Conservation (phyloP, 805 yeast species). For the Nakazawaea ernobii region DNA sequence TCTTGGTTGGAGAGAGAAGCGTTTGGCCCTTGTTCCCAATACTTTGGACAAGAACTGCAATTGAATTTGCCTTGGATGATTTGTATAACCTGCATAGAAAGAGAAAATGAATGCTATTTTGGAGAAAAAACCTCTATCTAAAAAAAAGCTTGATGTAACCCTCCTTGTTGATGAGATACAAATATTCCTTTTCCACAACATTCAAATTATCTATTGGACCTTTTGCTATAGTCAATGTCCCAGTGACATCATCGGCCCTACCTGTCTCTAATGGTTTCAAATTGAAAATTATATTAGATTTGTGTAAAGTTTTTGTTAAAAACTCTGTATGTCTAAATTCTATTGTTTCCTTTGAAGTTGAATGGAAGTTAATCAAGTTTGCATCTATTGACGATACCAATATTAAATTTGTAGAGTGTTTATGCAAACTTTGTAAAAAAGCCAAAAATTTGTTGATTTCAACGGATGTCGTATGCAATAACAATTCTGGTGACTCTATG, state of each 20-base stretch:
- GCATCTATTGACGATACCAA: conserved; percentile 18
- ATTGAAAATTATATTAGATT: conserved; percentile 45
- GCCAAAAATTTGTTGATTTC: neutral
- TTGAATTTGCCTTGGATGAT: conserved; percentile 85
- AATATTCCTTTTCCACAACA: conserved; percentile 56
- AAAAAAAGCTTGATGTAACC: conserved; percentile 37
- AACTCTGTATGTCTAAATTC: conserved; percentile 38
- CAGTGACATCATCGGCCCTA: conserved; percentile 77
- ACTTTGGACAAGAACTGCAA: conserved; percentile 80
- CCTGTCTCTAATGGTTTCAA: conserved; percentile 73
- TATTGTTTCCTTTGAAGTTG: conserved; percentile 15
- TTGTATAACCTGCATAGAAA: conserved; percentile 38
- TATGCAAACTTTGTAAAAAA: conserved; percentile 4
- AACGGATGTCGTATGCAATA: conserved; percentile 16
- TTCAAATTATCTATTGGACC: conserved; percentile 36
- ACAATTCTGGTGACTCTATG: conserved; percentile 21
- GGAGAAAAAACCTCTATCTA: conserved; percentile 27
- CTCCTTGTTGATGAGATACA: conserved; percentile 55
- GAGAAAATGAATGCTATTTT: conserved; percentile 8
- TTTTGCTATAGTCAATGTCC: conserved; percentile 51
- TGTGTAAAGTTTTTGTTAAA: conserved; percentile 40
- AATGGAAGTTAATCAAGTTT: conserved; percentile 15
- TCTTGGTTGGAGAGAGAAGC: conserved; percentile 82
- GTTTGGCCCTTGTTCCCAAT: conserved; percentile 90
- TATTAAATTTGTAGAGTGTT: conserved; percentile 18